These are phyloP conservation scores for Bromus sterilis DNA, from an alignment of 176 grass and related monocot genomes.

Conservation along the genomic window DNA sequence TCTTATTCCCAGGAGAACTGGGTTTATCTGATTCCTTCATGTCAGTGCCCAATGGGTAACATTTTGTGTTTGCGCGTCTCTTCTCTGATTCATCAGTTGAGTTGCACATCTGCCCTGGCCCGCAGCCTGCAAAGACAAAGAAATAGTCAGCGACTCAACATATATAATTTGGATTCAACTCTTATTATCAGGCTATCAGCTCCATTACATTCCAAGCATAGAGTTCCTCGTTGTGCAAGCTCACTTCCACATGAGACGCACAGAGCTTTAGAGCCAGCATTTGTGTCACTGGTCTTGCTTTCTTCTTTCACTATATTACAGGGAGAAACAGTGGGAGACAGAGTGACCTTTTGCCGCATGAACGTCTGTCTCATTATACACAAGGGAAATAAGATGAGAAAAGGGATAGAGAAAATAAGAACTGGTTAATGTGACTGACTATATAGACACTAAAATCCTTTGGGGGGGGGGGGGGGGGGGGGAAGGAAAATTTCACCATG, in stretches of 20 bases:
- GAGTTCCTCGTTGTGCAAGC: conserved; percentile 19
- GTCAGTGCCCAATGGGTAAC: conserved; percentile 9
- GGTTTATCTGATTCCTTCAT: conserved; percentile 29
- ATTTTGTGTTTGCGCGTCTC: not conserved
- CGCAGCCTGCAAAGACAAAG: conserved; percentile 23
- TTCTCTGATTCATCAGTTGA: conserved; percentile 34
- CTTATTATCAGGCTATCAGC: conserved; percentile 26
- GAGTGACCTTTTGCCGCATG: conserved; percentile 90
- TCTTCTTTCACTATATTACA: conserved; percentile 55
- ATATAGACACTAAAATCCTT: conserved; percentile 19
- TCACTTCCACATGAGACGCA: conserved; percentile 36
- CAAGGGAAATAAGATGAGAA: conserved; percentile 38
- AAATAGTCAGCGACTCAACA: not conserved
- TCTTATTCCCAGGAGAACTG: conserved; percentile 24
- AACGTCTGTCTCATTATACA: conserved; percentile 81
- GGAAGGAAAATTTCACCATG: not conserved
- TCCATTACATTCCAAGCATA: conserved; percentile 42
- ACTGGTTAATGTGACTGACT: not conserved
- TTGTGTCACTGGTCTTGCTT: conserved; percentile 27
- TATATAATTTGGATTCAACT: conserved; percentile 4
- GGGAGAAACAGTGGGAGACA: conserved; percentile 50
- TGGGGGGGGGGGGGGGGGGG: too few species aligned
- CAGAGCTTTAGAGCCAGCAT: conserved; percentile 26
- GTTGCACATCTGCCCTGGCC: not conserved
- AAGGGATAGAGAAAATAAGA: not conserved